Conservation (phyloP, 345 rosid species). For the Eucalyptus tenuipes region DNA sequence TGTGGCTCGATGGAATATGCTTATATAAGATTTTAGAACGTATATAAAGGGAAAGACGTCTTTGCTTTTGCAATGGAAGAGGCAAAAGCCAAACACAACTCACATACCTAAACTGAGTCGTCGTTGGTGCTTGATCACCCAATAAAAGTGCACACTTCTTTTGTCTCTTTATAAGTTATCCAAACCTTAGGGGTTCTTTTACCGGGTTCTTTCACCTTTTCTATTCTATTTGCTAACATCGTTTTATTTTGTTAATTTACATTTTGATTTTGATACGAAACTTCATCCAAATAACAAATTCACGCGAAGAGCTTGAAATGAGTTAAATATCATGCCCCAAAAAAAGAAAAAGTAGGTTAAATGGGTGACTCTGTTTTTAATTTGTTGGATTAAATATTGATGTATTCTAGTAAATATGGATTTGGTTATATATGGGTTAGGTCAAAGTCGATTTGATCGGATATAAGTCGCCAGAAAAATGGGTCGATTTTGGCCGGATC, state of each 20-base stretch:
- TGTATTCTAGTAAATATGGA: neutral
- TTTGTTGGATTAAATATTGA: neutral
- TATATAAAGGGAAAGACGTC: neutral
- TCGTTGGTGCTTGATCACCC: accelerated
- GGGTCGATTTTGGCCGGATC: neutral
- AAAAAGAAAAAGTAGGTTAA: neutral
- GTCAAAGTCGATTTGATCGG: neutral
- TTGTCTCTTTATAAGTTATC: neutral
- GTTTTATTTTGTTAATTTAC: neutral
- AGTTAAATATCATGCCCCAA: neutral
- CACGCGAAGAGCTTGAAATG: neutral
- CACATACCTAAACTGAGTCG: neutral
- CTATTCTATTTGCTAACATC: neutral
- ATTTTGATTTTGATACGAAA: neutral
- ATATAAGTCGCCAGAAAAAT: accelerated
- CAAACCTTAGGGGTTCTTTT: neutral
- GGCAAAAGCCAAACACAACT: neutral
- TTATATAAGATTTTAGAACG: neutral
- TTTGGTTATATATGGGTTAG: neutral
- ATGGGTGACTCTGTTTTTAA: neutral
- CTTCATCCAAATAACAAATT: neutral
- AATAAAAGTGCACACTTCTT: neutral
- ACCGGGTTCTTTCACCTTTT: neutral
- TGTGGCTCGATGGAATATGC: neutral
- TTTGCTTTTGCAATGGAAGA: neutral